Evolutionary conservation across 2,329 filamentous ascomycete species (phyloP).

Genomic region (Fusarium camptoceras): DNA sequence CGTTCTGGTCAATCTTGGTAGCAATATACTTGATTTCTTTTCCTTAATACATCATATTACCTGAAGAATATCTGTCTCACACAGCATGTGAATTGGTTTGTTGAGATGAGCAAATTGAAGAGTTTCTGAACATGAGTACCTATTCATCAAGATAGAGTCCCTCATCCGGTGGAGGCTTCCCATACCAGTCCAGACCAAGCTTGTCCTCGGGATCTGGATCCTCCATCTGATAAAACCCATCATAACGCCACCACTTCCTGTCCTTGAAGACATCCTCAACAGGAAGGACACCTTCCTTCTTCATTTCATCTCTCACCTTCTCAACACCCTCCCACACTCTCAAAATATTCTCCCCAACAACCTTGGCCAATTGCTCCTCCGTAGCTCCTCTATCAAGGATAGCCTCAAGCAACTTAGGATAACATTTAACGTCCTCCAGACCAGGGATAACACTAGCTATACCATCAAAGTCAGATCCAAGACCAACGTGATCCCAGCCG

Average conservation of each 20-base stretch:
- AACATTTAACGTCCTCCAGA: background rate
- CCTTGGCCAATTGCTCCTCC: background rate
- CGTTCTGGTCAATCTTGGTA: too few species aligned
- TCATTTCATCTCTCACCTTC: background rate
- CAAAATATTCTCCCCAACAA: conserved; percentile 1
- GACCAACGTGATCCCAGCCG: conserved; percentile 1
- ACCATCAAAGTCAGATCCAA: conserved; percentile 1
- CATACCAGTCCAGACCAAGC: conserved; percentile 11
- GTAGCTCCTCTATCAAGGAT: conserved; percentile 11
- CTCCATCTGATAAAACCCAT: conserved; percentile 23
- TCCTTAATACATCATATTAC: too few species aligned
- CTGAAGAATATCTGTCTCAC: too few species aligned
- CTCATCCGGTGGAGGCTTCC: background rate
- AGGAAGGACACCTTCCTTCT: background rate
- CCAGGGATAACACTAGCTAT: background rate
- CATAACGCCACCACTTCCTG: conserved; percentile 19
- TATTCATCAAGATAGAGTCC: background rate
- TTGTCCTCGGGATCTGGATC: conserved; percentile 18
- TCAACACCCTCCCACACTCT: conserved; percentile 1
- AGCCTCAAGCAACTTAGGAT: background rate
- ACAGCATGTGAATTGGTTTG: too few species aligned
- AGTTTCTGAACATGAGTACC: too few species aligned
- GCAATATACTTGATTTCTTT: too few species aligned
- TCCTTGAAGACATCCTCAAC: conserved; percentile 8
- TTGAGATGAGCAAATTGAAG: too few species aligned